Evolutionary conservation across 1,139 yeast species (phyloP), one percentile per base, ranked within the genome.

Genomic region (Tardiomyces digboiensis): DNA sequence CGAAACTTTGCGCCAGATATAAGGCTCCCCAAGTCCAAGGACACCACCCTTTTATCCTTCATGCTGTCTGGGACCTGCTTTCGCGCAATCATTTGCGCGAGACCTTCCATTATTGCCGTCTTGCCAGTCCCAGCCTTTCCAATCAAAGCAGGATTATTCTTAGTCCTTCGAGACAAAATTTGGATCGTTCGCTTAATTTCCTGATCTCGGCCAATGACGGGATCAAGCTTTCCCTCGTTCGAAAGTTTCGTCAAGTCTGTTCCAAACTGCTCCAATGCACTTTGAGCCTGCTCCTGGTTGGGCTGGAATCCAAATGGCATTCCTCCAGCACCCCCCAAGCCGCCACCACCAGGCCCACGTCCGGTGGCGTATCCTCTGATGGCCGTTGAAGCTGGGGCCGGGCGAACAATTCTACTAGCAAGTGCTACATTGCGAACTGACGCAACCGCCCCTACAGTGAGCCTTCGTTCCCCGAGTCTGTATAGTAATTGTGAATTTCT

Each of bases 121-220:
- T 91, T 91, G 66, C 98, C 98, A 0, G 95, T 93, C 66, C 98
- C 98, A 1, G 98, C 97, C 52, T 85, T 80, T 49, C 97, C 98
- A 43, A 89, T 87, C 43, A 91, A 65, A 0, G 91, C 95, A 0
- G 97, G 97, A 59, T 91, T 91, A 59, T 89, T 89, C 62, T 91
- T 91, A 1, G 97, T 88, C 60, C 98, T 72, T 54, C 98, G 71
- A 1, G 96, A 86, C 41, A 91, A 68, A 44, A 91, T 88, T 61
- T 91, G 97, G 44, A 91, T 82, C 0, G 97, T 89, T 46, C 98
- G 71, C 47, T 91, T 75, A 47, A 91, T 91, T 59, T 91, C 98
- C 52, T 88, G 96, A 57, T 91, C 97, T 51, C 98, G 72, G 2
- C 98, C 98, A 57, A 91, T 91, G 22, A 91, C 97, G 0, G 98